A percentile compares a stretch with the other conserved stretches of the same genome.
phyloP scores from a whole-genome alignment of 202 grass and related monocot genomes.

The Sporobolus alterniflorus region DNA sequence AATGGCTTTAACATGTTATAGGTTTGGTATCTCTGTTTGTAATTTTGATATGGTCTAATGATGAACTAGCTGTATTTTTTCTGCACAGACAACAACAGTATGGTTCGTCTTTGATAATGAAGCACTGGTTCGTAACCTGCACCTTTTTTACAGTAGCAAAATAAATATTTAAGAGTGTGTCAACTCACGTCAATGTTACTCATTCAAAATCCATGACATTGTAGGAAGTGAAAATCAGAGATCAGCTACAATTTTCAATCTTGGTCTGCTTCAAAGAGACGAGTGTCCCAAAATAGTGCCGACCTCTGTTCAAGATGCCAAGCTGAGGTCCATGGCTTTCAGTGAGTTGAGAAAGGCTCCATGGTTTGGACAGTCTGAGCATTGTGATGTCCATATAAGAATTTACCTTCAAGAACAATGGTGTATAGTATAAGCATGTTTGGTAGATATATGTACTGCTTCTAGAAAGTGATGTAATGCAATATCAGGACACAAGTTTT shows the following conservation, averaged over 20 bases:
- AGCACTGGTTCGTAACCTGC: constrained; percentile 69
- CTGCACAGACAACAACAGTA: constrained; percentile 86
- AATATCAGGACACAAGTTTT: neutral
- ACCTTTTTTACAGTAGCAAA: constrained; percentile 1
- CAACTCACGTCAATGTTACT: neutral
- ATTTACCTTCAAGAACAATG: neutral
- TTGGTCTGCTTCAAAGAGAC: constrained; percentile 97
- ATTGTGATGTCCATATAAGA: neutral
- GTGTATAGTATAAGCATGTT: neutral
- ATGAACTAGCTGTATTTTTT: constrained; percentile 5
- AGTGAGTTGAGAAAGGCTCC: neutral
- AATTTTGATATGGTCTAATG: neutral
- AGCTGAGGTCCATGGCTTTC: neutral
- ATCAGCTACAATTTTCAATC: constrained; percentile 77
- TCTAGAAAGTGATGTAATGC: neutral
- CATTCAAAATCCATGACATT: constrained; percentile 26
- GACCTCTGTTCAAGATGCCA: neutral
- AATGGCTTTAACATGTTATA: neutral
- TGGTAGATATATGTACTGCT: neutral
- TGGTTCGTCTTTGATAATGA: constrained; percentile 93
- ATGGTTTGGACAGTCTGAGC: neutral
- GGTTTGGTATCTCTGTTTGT: neutral
- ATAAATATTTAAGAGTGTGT: constrained; percentile 12
- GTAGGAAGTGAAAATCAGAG: constrained; percentile 88
- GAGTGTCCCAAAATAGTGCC: constrained; percentile 60